These are phyloP conservation scores for Aspergillus floridensis DNA, from an alignment of 2,329 filamentous ascomycete genomes.

Conservation along the genomic window DNA sequence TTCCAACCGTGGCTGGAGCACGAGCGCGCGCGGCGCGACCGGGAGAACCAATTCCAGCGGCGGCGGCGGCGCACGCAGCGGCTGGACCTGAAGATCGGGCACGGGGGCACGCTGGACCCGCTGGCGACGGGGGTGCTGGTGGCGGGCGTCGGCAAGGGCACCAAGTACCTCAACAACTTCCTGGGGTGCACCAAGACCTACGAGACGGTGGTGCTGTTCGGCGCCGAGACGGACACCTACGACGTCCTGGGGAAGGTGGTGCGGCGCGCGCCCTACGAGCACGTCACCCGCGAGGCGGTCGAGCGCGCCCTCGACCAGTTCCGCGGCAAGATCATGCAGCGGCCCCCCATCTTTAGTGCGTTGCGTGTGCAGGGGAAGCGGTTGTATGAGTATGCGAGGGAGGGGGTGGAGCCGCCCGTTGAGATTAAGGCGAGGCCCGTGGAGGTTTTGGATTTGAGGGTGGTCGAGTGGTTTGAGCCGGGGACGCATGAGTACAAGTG, in stretches of 20 bases:
- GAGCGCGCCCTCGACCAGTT: constrained; percentile 74
- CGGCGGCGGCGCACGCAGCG: constrained; percentile 61
- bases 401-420: constrained; percentile 79
- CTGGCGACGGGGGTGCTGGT: constrained; percentile 91
- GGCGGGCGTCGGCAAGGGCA: constrained; percentile 80
- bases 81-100: constrained; percentile 84
- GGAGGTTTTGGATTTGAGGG: constrained; percentile 71
- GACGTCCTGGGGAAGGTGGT: constrained; percentile 83
- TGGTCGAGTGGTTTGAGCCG: constrained; percentile 80
- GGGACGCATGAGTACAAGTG: constrained; percentile 76
- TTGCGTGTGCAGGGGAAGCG: constrained; percentile 91
- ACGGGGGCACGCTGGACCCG: constrained; percentile 93
- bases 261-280: constrained; percentile 69
- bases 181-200: constrained; percentile 90
- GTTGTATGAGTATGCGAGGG: constrained; percentile 91
- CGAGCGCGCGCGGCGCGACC: constrained; percentile 56
- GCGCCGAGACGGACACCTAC: constrained; percentile 88
- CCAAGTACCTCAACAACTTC: constrained; percentile 76
- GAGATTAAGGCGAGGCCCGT: constrained; percentile 81
- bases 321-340: constrained; percentile 80
- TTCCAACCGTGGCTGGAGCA: constrained; percentile 75
- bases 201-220: constrained; percentile 84
- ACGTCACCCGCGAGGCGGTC: constrained; percentile 75
- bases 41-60: constrained; percentile 59
- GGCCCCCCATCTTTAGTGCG: constrained; percentile 88